Evolutionary conservation across 1,284 basidiomycete species (phyloP).

Genomic region (Entoloma clypeatum): DNA sequence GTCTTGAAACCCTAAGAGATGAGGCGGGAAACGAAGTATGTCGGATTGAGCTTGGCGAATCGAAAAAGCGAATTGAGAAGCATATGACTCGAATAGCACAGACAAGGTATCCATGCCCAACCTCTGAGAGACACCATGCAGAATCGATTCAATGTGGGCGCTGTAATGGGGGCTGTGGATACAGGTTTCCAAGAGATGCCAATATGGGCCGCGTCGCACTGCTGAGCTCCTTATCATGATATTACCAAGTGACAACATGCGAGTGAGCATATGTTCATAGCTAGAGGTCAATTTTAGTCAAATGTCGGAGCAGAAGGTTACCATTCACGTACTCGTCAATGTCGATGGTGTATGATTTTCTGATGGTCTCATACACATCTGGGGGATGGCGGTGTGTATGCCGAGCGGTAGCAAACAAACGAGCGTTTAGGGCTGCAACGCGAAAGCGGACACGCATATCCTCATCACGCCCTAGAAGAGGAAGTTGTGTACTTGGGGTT

Average conservation of each 20-base stretch:
- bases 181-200: constrained; percentile 78
- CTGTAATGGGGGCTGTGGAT: constrained; percentile 46
- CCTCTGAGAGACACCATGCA: constrained; percentile 59
- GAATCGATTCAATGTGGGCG: constrained; percentile 60
- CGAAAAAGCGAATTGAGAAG: constrained; percentile 71
- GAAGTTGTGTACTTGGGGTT: constrained; percentile 48
- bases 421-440: constrained; percentile 60
- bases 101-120: constrained; percentile 69
- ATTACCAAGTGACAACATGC: constrained; percentile 78
- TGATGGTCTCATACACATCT: constrained; percentile 44
- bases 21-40: constrained; percentile 63
- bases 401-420: constrained; percentile 49
- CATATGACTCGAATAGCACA: constrained; percentile 76
- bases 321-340: constrained; percentile 43
- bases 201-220: constrained; percentile 83
- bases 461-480: constrained; percentile 54
- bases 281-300: constrained; percentile 32
- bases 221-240: constrained; percentile 79
- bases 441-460: constrained; percentile 89
- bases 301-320: constrained; percentile 1
- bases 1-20: constrained; percentile 68
- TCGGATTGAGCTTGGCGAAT: constrained; percentile 50
- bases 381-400: constrained; percentile 27
- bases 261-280: constrained; percentile 76
- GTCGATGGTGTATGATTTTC: constrained; percentile 38